phyloP scores from a whole-genome alignment of 495 filamentous ascomycete genomes.

The Tuber brumale region DNA sequence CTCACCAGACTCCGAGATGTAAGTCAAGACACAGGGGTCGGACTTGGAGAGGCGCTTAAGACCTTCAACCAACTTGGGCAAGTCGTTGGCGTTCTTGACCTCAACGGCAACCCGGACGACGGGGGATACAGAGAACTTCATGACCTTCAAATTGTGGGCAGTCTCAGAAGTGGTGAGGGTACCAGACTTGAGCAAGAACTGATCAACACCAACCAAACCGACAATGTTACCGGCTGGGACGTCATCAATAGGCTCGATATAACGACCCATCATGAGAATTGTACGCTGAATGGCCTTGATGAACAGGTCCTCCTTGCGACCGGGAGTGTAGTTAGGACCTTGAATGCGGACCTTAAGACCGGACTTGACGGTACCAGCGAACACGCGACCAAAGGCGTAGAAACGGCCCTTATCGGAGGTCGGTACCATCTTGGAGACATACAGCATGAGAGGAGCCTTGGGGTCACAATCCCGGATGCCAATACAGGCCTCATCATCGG shows the following conservation, averaged over 20 bases:
- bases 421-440: slow-evolving; percentile 99
- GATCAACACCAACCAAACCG: slow-evolving; percentile 97
- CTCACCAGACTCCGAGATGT: slow-evolving; percentile 85
- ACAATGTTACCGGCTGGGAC: slow-evolving; percentile 99
- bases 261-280: slow-evolving; percentile 99
- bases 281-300: slow-evolving; percentile 99
- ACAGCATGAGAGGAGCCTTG: slow-evolving; percentile 97
- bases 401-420: slow-evolving; percentile 99
- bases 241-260: slow-evolving; percentile 98
- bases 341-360: slow-evolving; percentile 99
- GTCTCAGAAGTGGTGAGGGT: slow-evolving; percentile 95
- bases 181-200: slow-evolving; percentile 99
- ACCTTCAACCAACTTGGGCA: slow-evolving; percentile 99
- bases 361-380: slow-evolving; percentile 92
- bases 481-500: slow-evolving; percentile 83
- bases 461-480: slow-evolving; percentile 97
- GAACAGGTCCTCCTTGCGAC: slow-evolving; percentile 98
- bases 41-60: slow-evolving; percentile 99
- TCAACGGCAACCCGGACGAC: slow-evolving; percentile 98
- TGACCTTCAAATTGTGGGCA: slow-evolving; percentile 99
- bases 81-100: slow-evolving; percentile 99
- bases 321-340: slow-evolving; percentile 95
- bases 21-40: slow-evolving; percentile 92
- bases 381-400: slow-evolving; percentile 99
- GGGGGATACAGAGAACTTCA: slow-evolving; percentile 99